Evolutionary conservation across 2,329 filamentous ascomycete species (phyloP), one percentile per base, ranked within the genome.

Genomic region (Diaporthe amygdali): DNA sequence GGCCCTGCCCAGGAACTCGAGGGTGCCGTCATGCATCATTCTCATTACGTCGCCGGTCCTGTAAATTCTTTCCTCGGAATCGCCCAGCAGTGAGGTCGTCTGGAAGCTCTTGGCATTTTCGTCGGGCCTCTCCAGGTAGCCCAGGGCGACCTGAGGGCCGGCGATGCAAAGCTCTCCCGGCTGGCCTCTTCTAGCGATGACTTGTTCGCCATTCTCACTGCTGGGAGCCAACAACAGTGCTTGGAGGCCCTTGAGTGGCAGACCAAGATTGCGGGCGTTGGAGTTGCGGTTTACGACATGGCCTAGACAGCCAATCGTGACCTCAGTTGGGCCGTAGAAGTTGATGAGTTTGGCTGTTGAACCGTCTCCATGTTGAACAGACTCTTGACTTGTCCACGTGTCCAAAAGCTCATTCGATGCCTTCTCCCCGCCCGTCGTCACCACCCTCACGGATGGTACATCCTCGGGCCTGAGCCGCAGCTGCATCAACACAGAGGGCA

Each of bases 371-470:
- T 46, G 15, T 4, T 27, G 20, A 8, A 2, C 37, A 37, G 37
- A 7, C 22, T 47, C 52, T 37, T 25, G 14, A 12, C 15, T 39
- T 49, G 66, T 59, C 66, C 66, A 68, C 1, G 51, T 68, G 41
- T 68, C 66, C 41, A 55, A 44, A 14, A 66, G 27, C 32, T 71
- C 59, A 30, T 71, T 55, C n/a, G 51, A 80, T 7, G 80, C 74
- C 46, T 76, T 79, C 61, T 82, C 81, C 15, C 81, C 79, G 72
- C 80, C 80, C 0, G 78, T 78, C 77, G 78, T 79, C 8, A 82
- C 75, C 34, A 76, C 78, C 34, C 75, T 71, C 20, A 81, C 61
- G 20, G 59, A 56, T 3, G 69, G 69, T 6, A 71, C 61, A 15
- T 67, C 61, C 32, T 66, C 69, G 5, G 69, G 69, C 5, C 51